phyloP scores from a whole-genome alignment of 495 filamentous ascomycete species.

The Talaromyces liani region DNA sequence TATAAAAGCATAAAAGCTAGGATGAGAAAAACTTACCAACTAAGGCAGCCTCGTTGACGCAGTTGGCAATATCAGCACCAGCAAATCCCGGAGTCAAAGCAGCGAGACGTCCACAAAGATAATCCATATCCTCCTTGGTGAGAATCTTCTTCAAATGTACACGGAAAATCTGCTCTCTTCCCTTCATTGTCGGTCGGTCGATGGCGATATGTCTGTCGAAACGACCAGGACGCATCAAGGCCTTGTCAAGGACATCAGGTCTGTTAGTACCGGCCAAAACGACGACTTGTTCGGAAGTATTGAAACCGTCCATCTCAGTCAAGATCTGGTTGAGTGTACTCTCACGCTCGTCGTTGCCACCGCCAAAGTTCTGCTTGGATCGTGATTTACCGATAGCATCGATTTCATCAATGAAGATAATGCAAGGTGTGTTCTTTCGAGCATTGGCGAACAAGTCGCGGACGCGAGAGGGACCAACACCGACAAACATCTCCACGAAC shows the following conservation, averaged over 20 bases:
- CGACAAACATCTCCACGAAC: constrained; percentile 99
- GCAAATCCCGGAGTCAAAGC: constrained; percentile 93
- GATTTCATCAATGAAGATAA: constrained; percentile 99
- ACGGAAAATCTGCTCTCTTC: constrained; percentile 89
- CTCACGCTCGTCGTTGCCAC: constrained; percentile 95
- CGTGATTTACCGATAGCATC: constrained; percentile 93
- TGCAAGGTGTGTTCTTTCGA: constrained; percentile 92
- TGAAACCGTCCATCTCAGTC: constrained; percentile 99
- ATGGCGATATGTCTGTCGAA: constrained; percentile 95
- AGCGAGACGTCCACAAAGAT: constrained; percentile 76
- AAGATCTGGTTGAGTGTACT: constrained; percentile 96
- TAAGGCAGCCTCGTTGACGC: constrained; percentile 92
- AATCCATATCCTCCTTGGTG: constrained; percentile 79
- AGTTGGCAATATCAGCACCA: constrained; percentile 96
- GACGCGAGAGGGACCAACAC: constrained; percentile 92
- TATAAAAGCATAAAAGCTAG: not conserved
- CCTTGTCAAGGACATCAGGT: constrained; percentile 89
- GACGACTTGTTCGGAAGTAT: constrained; percentile 93
- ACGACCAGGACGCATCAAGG: constrained; percentile 90
- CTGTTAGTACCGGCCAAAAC: constrained; percentile 97
- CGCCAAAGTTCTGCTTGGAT: constrained; percentile 65
- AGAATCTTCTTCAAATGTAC: constrained; percentile 91
- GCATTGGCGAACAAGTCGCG: constrained; percentile 93
- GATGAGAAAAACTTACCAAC: constrained; percentile 63
- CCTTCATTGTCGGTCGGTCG: constrained; percentile 92